These are phyloP conservation scores for Fagopyrum esculentum DNA, from an alignment of 148 eudicot genomes.

Conservation along the genomic window DNA sequence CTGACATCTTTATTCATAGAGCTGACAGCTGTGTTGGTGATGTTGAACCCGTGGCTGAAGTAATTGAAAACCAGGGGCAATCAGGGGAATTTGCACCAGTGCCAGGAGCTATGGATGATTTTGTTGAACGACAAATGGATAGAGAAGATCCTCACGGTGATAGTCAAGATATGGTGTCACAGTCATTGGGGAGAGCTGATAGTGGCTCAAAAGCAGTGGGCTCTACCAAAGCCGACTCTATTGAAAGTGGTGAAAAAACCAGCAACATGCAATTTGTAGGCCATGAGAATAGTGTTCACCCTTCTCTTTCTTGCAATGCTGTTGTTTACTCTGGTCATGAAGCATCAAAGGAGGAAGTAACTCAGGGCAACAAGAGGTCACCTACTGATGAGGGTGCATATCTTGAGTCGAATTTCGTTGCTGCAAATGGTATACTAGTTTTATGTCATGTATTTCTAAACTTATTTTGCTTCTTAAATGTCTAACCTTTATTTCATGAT, in stretches of 20 bases:
- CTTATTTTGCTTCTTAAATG: not conserved
- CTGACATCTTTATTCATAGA: constrained; percentile 69
- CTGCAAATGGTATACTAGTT: constrained; percentile 50
- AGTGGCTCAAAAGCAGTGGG: constrained; percentile 92
- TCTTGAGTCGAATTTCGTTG: constrained; percentile 52
- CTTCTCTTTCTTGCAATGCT: constrained; percentile 97
- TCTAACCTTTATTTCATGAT: not conserved
- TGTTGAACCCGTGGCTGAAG: constrained; percentile 81
- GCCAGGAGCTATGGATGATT: constrained; percentile 64
- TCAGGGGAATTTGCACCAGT: constrained; percentile 76
- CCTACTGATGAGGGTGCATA: constrained; percentile 56
- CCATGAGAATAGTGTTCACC: constrained; percentile 61
- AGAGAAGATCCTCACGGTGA: constrained; percentile 91
- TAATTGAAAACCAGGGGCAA: constrained; percentile 93
- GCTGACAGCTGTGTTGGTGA: constrained; percentile 89
- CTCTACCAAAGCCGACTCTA: constrained; percentile 82
- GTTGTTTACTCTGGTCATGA: constrained; percentile 82
- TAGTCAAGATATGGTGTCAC: constrained; percentile 83
- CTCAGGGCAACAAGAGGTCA: constrained; percentile 67
- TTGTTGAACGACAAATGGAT: constrained; percentile 71
- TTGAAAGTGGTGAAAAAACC: constrained; percentile 90
- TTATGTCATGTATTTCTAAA: not conserved
- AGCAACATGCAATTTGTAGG: constrained; percentile 52
- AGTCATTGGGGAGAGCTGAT: constrained; percentile 74
- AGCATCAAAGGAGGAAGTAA: constrained; percentile 91